A percentile compares a stretch with the other conserved stretches of the same genome.
Evolutionary conservation across 1,139 yeast genomes (phyloP).

Genomic region (Lizanozyma gosingica): DNA sequence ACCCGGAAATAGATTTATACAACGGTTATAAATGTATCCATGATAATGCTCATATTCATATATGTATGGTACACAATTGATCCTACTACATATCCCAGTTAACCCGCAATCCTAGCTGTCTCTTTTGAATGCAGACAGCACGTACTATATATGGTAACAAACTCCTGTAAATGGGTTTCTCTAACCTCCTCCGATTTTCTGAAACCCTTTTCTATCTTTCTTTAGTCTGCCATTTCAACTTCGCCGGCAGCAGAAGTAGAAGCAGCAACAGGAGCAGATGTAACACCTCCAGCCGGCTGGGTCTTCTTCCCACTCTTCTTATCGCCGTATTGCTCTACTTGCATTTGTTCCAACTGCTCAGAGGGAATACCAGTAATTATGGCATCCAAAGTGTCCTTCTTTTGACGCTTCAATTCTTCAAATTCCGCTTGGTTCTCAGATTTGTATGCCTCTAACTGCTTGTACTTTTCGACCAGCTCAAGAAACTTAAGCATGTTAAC

Average conservation of each 20-base stretch:
- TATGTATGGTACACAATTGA: no score
- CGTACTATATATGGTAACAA: not conserved
- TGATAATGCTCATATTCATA: no score
- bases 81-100: no score
- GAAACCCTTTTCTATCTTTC: no score
- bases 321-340: not conserved
- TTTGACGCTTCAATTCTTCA: slow-evolving; percentile 26
- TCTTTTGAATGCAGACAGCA: not conserved
- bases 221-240: not conserved
- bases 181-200: no score
- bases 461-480: slow-evolving; percentile 49
- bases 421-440: slow-evolving; percentile 30
- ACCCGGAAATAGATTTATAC: no score
- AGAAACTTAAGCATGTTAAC: slow-evolving; percentile 59
- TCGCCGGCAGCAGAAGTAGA: not conserved
- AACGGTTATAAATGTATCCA: no score
- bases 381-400: slow-evolving; percentile 34
- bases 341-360: slow-evolving; percentile 5
- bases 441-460: slow-evolving; percentile 30
- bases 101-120: not conserved
- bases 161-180: no score
- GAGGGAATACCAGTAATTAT: slow-evolving; percentile 28
- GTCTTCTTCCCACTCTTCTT: not conserved
- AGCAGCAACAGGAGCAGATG: not conserved
- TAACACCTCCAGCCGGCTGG: not conserved